A percentile compares a stretch with the other conserved stretches of the same genome.
Conservation (phyloP, 345 rosid species). For the Microcos paniculata region DNA sequence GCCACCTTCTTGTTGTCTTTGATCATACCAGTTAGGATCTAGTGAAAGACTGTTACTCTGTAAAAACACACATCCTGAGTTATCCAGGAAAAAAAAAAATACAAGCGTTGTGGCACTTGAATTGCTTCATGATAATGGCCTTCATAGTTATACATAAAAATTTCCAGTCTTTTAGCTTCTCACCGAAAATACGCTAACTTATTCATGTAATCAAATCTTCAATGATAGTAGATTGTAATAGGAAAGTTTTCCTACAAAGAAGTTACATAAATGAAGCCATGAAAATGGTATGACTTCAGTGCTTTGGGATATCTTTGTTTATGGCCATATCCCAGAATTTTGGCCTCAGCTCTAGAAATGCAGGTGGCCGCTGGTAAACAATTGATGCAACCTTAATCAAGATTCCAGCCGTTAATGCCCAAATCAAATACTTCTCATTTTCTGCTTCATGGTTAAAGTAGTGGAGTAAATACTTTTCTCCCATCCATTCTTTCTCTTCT, state of each 20-base stretch:
- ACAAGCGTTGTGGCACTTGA: background rate
- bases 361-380: conserved; percentile 57
- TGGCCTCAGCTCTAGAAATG: conserved; percentile 56
- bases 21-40: background rate
- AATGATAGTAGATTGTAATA: background rate
- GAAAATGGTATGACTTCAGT: background rate
- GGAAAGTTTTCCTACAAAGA: background rate
- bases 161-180: background rate
- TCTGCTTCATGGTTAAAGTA: conserved; percentile 56
- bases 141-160: background rate
- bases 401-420: conserved; percentile 77
- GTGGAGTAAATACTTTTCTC: conserved; percentile 55
- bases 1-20: background rate
- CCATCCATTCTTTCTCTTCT: conserved; percentile 81
- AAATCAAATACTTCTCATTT: conserved; percentile 52
- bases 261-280: background rate
- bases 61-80: background rate
- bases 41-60: background rate
- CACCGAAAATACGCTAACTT: background rate
- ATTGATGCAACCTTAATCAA: conserved; percentile 78
- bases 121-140: background rate
- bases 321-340: conserved; percentile 35
- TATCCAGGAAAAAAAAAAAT: background rate
- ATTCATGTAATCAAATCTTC: background rate
- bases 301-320: background rate